Conservation (phyloP, 495 filamentous ascomycete species). For the Lophiostoma macrostomum region DNA sequence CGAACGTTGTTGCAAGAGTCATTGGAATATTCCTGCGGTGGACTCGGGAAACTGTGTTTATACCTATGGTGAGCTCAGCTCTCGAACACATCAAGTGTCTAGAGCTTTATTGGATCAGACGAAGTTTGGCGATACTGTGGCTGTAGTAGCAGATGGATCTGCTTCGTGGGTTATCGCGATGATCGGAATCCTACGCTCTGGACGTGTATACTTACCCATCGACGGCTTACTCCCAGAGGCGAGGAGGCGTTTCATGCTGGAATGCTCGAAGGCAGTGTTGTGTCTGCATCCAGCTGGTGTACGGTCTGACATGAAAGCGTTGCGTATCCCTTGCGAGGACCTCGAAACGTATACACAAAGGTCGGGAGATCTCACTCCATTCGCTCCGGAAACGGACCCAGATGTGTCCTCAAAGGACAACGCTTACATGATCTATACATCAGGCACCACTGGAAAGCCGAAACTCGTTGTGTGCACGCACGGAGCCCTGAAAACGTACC, state of each 20-base stretch:
- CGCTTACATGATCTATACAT: conserved; percentile 48
- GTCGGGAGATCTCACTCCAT: background rate
- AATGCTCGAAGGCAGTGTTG: conserved; percentile 1
- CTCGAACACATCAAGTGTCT: background rate
- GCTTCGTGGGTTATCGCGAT: conserved; percentile 45
- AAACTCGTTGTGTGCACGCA: conserved; percentile 54
- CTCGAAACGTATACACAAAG: background rate
- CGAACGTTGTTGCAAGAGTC: too few species aligned
- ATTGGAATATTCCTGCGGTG: too few species aligned
- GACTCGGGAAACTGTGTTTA: background rate
- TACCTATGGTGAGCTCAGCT: too few species aligned
- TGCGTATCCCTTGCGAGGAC: background rate
- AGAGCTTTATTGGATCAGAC: background rate
- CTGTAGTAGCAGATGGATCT: conserved; percentile 38
- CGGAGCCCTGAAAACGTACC: conserved; percentile 39
- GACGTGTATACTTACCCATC: conserved; percentile 38
- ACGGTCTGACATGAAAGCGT: background rate
- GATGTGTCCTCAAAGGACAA: conserved; percentile 15
- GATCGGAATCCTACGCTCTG: conserved; percentile 37
- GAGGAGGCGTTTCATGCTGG: conserved; percentile 1
- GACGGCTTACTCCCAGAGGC: conserved; percentile 25
- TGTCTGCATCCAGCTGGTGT: background rate
- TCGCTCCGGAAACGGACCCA: background rate
- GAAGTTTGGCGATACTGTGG: conserved; percentile 36
- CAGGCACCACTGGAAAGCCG: conserved; percentile 51